A percentile compares a stretch with the other conserved stretches of the same genome.
Conservation (phyloP, 169 alveolate genomes). For the Eimeria zaria region DNA sequence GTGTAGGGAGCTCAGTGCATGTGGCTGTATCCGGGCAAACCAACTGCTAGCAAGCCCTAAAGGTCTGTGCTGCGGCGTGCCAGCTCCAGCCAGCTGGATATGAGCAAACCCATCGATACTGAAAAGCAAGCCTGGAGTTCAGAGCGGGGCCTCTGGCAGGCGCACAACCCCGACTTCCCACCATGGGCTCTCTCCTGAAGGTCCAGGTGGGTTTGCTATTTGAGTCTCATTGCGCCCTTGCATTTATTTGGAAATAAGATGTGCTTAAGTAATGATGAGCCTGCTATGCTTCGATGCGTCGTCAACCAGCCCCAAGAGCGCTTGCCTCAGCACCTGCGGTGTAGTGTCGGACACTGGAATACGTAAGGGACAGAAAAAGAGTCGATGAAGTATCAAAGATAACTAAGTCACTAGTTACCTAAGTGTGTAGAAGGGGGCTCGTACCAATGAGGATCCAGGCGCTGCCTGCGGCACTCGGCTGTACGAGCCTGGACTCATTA, state of each 20-base stretch:
- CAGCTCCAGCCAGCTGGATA: neutral
- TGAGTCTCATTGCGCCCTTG: neutral
- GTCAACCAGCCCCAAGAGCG: constrained; percentile 26
- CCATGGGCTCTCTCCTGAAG: neutral
- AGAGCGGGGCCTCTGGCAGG: neutral
- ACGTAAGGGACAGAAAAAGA: neutral
- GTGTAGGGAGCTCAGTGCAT: neutral
- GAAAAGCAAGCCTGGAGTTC: neutral
- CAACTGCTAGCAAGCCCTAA: neutral
- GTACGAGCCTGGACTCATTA: neutral
- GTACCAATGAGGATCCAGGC: neutral
- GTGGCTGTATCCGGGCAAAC: neutral
- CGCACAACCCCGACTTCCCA: neutral
- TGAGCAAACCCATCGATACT: neutral
- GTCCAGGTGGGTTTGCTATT: neutral
- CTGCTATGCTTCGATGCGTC: neutral
- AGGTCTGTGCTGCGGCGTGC: neutral
- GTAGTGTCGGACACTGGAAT: neutral
- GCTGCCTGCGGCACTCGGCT: constrained; percentile 14
- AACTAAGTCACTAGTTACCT: neutral
- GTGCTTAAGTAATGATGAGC: neutral
- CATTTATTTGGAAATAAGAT: neutral
- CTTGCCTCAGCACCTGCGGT: neutral
- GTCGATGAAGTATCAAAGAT: neutral
- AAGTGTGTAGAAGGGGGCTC: neutral